Percentiles rank a stretch among this genome's conserved stretches.
phyloP scores from a whole-genome alignment of 176 grass and related monocot species.

The Triticum monococcum region DNA sequence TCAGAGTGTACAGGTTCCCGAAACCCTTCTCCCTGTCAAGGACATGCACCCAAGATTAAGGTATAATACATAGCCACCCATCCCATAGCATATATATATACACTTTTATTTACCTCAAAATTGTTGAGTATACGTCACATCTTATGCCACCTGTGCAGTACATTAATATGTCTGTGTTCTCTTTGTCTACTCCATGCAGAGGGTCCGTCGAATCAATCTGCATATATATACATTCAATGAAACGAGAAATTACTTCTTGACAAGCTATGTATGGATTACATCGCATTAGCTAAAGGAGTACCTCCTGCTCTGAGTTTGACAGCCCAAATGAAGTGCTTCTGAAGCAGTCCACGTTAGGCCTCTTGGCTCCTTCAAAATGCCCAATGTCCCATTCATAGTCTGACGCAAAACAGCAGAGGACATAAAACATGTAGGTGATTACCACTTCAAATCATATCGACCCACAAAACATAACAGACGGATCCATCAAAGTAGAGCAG shows the following conservation, averaged over 20 bases:
- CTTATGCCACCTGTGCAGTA: constrained; percentile 95
- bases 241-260: no score
- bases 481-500: background rate
- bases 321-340: constrained; percentile 94
- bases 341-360: constrained; percentile 92
- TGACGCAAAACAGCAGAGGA: constrained; percentile 24
- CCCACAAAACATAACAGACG: background rate
- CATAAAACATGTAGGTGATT: constrained; percentile 10
- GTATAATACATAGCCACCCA: background rate
- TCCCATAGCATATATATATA: background rate
- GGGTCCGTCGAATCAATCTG: constrained; percentile 55
- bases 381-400: constrained; percentile 99
- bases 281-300: constrained; percentile 1
- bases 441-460: background rate
- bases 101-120: constrained; percentile 61
- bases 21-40: constrained; percentile 72
- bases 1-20: constrained; percentile 70
- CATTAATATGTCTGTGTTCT: constrained; percentile 91
- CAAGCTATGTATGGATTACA: background rate
- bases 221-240: background rate
- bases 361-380: constrained; percentile 90
- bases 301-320: constrained; percentile 48
- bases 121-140: constrained; percentile 87
- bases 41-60: background rate
- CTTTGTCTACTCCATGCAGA: constrained; percentile 65